Evolutionary conservation across 2,329 filamentous ascomycete genomes (phyloP).

Genomic region (Paecilomyces sp.): DNA sequence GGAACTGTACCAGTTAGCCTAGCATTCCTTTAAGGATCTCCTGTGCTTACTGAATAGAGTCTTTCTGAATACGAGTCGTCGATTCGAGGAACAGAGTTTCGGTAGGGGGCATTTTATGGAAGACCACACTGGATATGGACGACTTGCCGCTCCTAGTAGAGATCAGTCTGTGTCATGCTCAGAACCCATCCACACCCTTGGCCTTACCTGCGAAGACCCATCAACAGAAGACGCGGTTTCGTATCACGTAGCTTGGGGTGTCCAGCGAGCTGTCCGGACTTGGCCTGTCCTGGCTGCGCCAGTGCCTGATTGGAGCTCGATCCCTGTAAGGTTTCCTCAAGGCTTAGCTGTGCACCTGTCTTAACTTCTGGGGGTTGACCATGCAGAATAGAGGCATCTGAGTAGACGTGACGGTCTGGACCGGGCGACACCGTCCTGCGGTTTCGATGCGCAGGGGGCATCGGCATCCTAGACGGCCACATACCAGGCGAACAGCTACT

Average conservation of each 20-base stretch:
- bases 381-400: not conserved
- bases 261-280: not conserved
- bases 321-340: not conserved
- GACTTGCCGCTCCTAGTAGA: constrained; percentile 82
- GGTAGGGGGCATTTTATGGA: constrained; percentile 92
- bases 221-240: constrained; percentile 75
- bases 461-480: not conserved
- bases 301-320: not conserved
- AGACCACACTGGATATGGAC: constrained; percentile 97
- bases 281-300: not conserved
- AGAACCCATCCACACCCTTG: not conserved
- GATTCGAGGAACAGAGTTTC: constrained; percentile 96
- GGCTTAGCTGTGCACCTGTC: not conserved
- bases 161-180: constrained; percentile 10
- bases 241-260: constrained; percentile 39
- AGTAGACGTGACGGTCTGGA: not conserved
- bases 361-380: not conserved
- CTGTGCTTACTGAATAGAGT: constrained; percentile 76
- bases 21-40: not conserved
- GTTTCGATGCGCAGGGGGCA: not conserved
- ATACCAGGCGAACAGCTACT: not conserved
- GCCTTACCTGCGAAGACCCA: constrained; percentile 80
- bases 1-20: constrained; percentile 51
- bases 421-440: not conserved
- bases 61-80: constrained; percentile 87